Conservation (phyloP, 164 flowering plant species). For the Buxus sempervirens region DNA sequence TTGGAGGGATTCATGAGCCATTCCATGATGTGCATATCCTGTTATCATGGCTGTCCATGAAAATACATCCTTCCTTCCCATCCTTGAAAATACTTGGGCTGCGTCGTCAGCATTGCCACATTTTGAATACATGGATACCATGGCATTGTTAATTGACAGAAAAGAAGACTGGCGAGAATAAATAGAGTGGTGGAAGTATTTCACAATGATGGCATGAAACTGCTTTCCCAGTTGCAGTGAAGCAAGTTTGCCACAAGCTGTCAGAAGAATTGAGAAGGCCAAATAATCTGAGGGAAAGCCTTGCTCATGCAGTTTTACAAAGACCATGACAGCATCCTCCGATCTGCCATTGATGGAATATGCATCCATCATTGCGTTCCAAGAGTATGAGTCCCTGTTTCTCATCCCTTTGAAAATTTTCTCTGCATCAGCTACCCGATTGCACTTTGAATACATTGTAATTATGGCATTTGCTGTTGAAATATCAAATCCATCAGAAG, state of each 20-base stretch:
- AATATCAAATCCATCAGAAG: neutral
- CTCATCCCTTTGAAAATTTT: conserved; percentile 1
- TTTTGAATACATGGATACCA: conserved; percentile 37
- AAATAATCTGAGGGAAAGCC: conserved; percentile 22
- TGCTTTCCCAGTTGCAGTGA: conserved; percentile 29
- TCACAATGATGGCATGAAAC: conserved; percentile 23
- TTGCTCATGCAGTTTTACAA: conserved; percentile 21
- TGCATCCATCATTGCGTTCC: conserved; percentile 33
- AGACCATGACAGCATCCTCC: conserved; percentile 16
- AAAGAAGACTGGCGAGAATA: neutral
- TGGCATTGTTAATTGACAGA: conserved; percentile 26
- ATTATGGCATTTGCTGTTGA: conserved; percentile 26
- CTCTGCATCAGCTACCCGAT: conserved; percentile 18
- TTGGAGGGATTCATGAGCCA: conserved; percentile 25
- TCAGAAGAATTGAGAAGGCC: conserved; percentile 30
- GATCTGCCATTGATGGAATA: conserved; percentile 24
- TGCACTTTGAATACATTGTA: conserved; percentile 29
- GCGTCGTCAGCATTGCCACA: conserved; percentile 36
- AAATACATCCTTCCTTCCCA: conserved; percentile 28
- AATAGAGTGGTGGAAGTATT: conserved; percentile 5
- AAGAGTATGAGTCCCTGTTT: no score
- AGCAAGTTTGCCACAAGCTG: conserved; percentile 28
- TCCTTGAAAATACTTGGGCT: conserved; percentile 17
- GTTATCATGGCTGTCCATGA: conserved; percentile 41
- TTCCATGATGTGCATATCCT: conserved; percentile 32